Base-by-base conservation (phyloP, 2,329 filamentous ascomycete species). In the Hypoxylon sp. region DNA sequence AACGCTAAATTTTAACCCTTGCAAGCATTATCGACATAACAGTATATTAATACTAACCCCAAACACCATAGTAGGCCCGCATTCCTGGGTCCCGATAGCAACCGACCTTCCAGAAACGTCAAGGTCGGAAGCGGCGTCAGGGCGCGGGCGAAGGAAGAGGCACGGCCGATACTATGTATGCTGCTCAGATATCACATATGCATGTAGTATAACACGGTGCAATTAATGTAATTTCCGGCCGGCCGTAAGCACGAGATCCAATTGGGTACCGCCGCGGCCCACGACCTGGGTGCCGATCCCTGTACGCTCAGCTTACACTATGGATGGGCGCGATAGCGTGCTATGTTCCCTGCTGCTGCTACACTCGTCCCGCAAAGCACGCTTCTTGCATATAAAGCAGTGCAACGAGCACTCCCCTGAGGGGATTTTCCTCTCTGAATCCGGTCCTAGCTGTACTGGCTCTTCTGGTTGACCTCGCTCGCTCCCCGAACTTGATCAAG, bases 61-160 rank as follows among this genome's bases (percentile, higher is more conserved):
- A n/a, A n/a, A n/a, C n/a, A n/a, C n/a, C n/a, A n/a, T n/a, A n/a
- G n/a, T n/a, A 64, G 60, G 44, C 54, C 61, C 60, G 48, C 22
- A 52, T 26, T n/a, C 22, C 41, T 52, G 56, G 56, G 50, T 55
- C 28, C 24, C 64, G 59, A 67, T 64, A 64, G 44, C 48, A 58
- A 55, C 17, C 48, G 64, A 67, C 64, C 64, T 67, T 64, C 64
- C 64, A n/a, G 39, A 67, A 62, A 54, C 43, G 61, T 56, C 30
- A 30, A 64, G 49, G 61, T 54, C 34, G 49, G 56, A 32, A 57
- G 62, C 62, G 59, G 58, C 61, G 61, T 43, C 43, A 39, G 22
- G n/a, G 53, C 34, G 26, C 48, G 43, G 34, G 34, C 13, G 37
- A n/a, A 6, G 37, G 37, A 19, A 46, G 32, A 52, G 39, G 43